Evolutionary conservation across 2,329 filamentous ascomycete species (phyloP), one percentile per base, ranked within the genome.

Genomic region (Endoconidiophora polonica): DNA sequence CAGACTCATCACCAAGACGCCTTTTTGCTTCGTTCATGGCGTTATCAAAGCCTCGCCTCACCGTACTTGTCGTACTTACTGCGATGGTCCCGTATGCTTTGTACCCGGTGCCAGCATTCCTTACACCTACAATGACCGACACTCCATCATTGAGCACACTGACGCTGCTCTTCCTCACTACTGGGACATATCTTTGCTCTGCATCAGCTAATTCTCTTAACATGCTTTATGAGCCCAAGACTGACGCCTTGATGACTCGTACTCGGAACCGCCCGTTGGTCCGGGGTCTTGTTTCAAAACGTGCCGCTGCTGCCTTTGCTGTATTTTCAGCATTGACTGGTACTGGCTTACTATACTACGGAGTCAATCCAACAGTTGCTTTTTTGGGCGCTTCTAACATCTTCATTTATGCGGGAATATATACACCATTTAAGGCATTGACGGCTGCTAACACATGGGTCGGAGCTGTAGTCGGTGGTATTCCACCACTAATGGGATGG

Each of bases 401-500:
- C 44, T 70, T 77, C 4, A 72, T 98, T 2, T 98, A 98, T 58
- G 91, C 88, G 0, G 90, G 85, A 51, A 70, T 88, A 0, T 98
- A 98, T 64, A 98, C 91, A 0, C 88, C 90, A 0, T 68, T 96
- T 59, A 98, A 98, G 66, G 80, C 86, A 5, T 69, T 95, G 10
- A 84, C 82, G 3, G 83, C 81, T 7, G 66, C 88, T 52, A 98
- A 98, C 61, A 98, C 91, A 0, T 98, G 91, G 91, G 76, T 93
- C 14, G 91, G 91, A 14, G 91, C 88, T 3, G 65, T 98, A 0
- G 86, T 98, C 0, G 91, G 91, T 54, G 88, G 83, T 1, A 94
- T 98, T 51, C 90, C 91, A 0, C 91, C 91, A 0, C 67, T 98
- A 29, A 98, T 98, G 91, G 91, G 91, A 56, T 98, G 91, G 91